Base-by-base conservation (phyloP, 192 early-diverging fungal genomes). In the Rhizoclosmatium sp. region DNA sequence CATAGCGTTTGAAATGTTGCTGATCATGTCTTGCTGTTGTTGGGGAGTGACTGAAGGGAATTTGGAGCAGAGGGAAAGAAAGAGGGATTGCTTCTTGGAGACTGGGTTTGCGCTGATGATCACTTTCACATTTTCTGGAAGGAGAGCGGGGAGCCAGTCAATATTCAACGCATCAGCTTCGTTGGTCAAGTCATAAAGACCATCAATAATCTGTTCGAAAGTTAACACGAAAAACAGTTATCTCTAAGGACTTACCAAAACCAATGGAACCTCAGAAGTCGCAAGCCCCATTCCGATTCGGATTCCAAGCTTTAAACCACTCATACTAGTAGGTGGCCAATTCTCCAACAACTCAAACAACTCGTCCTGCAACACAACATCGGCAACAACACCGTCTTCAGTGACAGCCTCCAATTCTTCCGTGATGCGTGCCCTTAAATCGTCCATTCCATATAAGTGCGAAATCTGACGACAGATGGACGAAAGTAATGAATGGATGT, bases 111-210 rank as follows among this genome's bases (percentile, higher is more conserved):
- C 47, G 0, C 67, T 10, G 12, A 65, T 59, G 5, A 75, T 19
- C 2, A 73, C 49, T 3, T 68, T 23, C 64, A 75, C 74, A 4
- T 68, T 54, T 39, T 80, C 46, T 21, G 79, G 79, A 3, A 80
- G 44, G 66, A 65, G 39, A 7, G 58, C 49, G 7, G 79, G 79
- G 14, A 80, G 72, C 79, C 79, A 80, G 51, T 80, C 79, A 41
- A 80, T 45, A 47, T 75, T 74, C 7, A 49, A 4, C 9, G 73
- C 72, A 59, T 80, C 79, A 51, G 9, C 65, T 51, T 65, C 71
- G 41, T 40, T 41, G 12, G 58, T 51, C 7, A 80, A 44, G 5
- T 69, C 79, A 45, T 66, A 65, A 5, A 80, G 59, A 21, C 65
- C 79, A 59, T 80, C 79, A 31, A 80, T 5, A 31, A 80, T 69